Percentiles rank a stretch among this genome's conserved stretches.
These are phyloP conservation scores for Peltaster fructicola DNA, from an alignment of 2,329 filamentous ascomycete species.

Conservation along the genomic window DNA sequence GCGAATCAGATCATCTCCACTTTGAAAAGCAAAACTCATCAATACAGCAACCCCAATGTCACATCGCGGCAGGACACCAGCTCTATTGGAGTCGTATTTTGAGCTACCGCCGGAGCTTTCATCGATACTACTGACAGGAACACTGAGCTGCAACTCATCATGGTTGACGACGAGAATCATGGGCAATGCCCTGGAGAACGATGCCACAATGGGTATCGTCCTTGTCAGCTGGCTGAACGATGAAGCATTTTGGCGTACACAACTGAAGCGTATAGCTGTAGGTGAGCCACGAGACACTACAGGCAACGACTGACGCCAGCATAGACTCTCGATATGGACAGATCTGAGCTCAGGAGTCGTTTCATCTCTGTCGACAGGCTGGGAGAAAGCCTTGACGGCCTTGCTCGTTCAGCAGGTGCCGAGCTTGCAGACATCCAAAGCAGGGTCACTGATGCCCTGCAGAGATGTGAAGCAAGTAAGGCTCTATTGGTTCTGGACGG, in stretches of 20 bases:
- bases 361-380: conserved; percentile 56
- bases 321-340: conserved; percentile 5
- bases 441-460: conserved; percentile 4
- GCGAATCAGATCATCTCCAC: no score
- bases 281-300: conserved; percentile 1
- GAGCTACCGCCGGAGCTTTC: conserved; percentile 38
- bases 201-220: conserved; percentile 32
- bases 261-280: conserved; percentile 23
- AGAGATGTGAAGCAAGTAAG: conserved; percentile 6
- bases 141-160: conserved; percentile 34
- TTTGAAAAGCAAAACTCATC: no score
- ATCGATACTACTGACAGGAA: conserved; percentile 49
- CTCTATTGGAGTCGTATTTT: conserved; percentile 48
- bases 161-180: conserved; percentile 39
- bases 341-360: conserved; percentile 27
- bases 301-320: conserved; percentile 1
- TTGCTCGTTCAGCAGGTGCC: conserved; percentile 1
- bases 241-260: conserved; percentile 59
- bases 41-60: no score
- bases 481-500: conserved; percentile 28
- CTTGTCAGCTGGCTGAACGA: conserved; percentile 73
- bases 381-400: conserved; percentile 33
- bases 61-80: conserved; percentile 33
- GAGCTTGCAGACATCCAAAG: conserved; percentile 4
- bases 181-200: conserved; percentile 25